Evolutionary conservation across 2,329 filamentous ascomycete species (phyloP).

Genomic region (Hypoxylon sp.): DNA sequence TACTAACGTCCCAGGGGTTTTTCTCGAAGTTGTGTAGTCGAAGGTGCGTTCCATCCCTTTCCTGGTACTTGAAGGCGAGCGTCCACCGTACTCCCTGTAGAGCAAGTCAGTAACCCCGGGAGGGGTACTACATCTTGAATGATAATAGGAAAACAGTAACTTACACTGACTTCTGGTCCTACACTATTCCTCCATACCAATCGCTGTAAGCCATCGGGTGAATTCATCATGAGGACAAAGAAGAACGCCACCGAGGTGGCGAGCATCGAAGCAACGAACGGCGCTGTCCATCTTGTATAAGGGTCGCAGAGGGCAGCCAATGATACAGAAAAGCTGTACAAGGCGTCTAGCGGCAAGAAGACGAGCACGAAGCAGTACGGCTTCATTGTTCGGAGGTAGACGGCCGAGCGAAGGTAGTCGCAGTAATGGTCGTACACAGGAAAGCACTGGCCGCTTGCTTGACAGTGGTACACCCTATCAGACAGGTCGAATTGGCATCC

Average conservation of each 20-base stretch:
- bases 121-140: not conserved
- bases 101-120: not conserved
- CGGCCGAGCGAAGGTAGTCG: slow-evolving; percentile 21
- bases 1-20: slow-evolving; percentile 34
- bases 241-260: slow-evolving; percentile 2
- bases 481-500: slow-evolving; percentile 25
- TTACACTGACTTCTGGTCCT: slow-evolving; percentile 8
- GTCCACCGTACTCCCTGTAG: slow-evolving; percentile 5
- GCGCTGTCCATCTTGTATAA: slow-evolving; percentile 10
- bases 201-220: not conserved
- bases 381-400: slow-evolving; percentile 45
- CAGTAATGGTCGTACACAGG: slow-evolving; percentile 44
- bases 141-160: not conserved
- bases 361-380: slow-evolving; percentile 36
- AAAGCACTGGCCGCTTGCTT: slow-evolving; percentile 20
- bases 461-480: slow-evolving; percentile 43
- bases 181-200: slow-evolving; percentile 14
- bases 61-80: slow-evolving; percentile 35
- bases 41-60: slow-evolving; percentile 18
- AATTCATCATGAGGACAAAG: slow-evolving; percentile 10
- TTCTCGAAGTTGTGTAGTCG: slow-evolving; percentile 17
- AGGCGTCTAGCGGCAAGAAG: slow-evolving; percentile 37
- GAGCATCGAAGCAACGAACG: slow-evolving; percentile 21
- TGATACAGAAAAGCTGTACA: slow-evolving; percentile 28
- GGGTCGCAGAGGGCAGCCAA: slow-evolving; percentile 12